Conservation (phyloP, 2,329 filamentous ascomycete genomes). For the Epichloe amarillans region DNA sequence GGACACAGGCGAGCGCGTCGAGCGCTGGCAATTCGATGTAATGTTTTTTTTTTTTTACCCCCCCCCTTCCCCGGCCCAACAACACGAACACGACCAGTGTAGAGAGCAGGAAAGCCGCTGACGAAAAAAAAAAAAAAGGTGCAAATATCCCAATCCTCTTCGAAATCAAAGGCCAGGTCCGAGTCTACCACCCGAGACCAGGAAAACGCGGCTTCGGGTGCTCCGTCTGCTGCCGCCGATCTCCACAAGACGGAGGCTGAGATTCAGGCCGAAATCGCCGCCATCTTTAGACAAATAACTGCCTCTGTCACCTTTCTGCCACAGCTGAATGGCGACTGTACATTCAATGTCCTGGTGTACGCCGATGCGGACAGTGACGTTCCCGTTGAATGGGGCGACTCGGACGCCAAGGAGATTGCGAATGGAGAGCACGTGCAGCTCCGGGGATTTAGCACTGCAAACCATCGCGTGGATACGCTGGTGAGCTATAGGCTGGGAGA, state of each 20-base stretch:
- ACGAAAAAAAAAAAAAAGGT: constrained; percentile 9
- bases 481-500: constrained; percentile 71
- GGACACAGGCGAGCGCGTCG: constrained; percentile 89
- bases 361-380: constrained; percentile 94
- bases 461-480: constrained; percentile 84
- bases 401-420: constrained; percentile 90
- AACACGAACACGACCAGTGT: too few species aligned
- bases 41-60: constrained; percentile 11
- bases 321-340: constrained; percentile 80
- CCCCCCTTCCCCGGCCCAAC: background rate
- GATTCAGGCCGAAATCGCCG: constrained; percentile 91
- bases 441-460: constrained; percentile 89
- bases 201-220: constrained; percentile 45
- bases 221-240: constrained; percentile 16
- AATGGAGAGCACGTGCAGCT: constrained; percentile 92
- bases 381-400: constrained; percentile 96
- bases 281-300: constrained; percentile 95
- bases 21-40: constrained; percentile 97
- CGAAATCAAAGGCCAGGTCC: constrained; percentile 27
- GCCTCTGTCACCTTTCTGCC: constrained; percentile 94
- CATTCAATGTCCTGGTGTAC: constrained; percentile 97
- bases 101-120: constrained; percentile 5
- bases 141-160: constrained; percentile 12
- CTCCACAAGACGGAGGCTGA: constrained; percentile 79
- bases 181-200: constrained; percentile 43